Evolutionary conservation across 441 rosid genomes (phyloP), one percentile per base, ranked within the genome.

Genomic region (Pelargonium cotyledonis): DNA sequence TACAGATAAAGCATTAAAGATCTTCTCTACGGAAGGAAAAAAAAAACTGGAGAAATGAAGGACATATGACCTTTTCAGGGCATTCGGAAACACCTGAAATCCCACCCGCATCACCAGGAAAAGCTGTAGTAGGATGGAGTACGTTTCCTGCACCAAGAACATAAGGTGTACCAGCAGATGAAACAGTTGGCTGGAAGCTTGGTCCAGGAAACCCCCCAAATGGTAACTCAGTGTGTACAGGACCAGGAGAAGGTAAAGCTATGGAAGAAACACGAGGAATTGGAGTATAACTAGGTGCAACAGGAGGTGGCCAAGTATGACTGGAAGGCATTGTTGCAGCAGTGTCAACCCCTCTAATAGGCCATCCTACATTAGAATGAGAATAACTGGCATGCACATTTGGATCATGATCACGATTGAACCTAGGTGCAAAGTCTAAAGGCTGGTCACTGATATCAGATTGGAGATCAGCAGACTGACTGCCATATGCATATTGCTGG

Each of bases 161-260:
- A 80, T 78, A 95, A 18, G 85, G 78, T 61, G 81, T 75, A 75
- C 55, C 16, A 12, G 55, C 55, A 49, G 55, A 49, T 14, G 55
- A n/a, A 49, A 83, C 57, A 46, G 86, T 68, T 66, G 95, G 81
- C 82, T 79, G 95, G 82, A 84, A 80, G 77, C 79, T 80, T 76
- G 84, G 78, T 43, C 85, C 95, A 72, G 89, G 74, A 75, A 86
- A 89, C 77, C 92, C 79, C 70, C 88, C 89, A 86, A 87, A 92
- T 71, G 90, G 81, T 53, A 85, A 84, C 57, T 85, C 80, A 68
- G 81, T 44, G 75, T 86, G 92, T 66, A 86, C 93, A 77, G 90
- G 69, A 80, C 76, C 80, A 73, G 86, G 70, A 12, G 88, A 69
- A 73, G 91, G 86, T 65, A 79, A 60, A 65, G 80, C 74, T 63